Evolutionary conservation across 495 filamentous ascomycete genomes (phyloP), one percentile per base, ranked within the genome.

Genomic region (Immersiella caudata): DNA sequence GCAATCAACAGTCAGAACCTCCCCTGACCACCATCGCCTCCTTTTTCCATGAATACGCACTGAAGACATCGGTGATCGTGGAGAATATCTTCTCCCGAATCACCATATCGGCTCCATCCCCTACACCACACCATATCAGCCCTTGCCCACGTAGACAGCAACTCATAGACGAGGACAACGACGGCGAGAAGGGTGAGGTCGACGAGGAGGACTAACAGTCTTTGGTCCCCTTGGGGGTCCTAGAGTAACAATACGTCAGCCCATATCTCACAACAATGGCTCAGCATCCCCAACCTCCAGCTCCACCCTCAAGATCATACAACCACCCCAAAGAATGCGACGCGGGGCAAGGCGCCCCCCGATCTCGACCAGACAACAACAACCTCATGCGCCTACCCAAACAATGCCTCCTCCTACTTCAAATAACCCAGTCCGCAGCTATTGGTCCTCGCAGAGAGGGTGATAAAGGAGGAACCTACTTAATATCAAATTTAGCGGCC

Each of bases 81-180:
- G 81, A 85, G 80, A 95, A 95, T 76, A 96, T 95, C 76, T 87
- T 87, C 78, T 96, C 92, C 65, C 91, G 87, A 67, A 93, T 86
- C 36, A 91, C 84, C 86, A 91, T 91, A 74, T 91, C 90, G 71
- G 80, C 84, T 51, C 90, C 90, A 61, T 86, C 82, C 88, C 89
- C 85, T 87, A 62, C 6, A 40, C 21, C 18, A 25, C n/a, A n/a
- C 64, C 65, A 68, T 36, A 26, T 36, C 51, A 74, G 62, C 61
- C 21, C 6, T 22, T 25, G 33, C 21, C 22, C 8, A 57, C 20
- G 6, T 6, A 36, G 29, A 8, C 29, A 8, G 8, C 69, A 70
- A 62, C 76, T 75, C 54, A 68, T 52, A 7, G 29, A 6, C 49
- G 20, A 73, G 78, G 67, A 64, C 40, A 12, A 46, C 54, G 69